A percentile compares a stretch with the other conserved stretches of the same genome.
Conservation (phyloP, 805 yeast genomes). For the Starmerella roubikii region DNA sequence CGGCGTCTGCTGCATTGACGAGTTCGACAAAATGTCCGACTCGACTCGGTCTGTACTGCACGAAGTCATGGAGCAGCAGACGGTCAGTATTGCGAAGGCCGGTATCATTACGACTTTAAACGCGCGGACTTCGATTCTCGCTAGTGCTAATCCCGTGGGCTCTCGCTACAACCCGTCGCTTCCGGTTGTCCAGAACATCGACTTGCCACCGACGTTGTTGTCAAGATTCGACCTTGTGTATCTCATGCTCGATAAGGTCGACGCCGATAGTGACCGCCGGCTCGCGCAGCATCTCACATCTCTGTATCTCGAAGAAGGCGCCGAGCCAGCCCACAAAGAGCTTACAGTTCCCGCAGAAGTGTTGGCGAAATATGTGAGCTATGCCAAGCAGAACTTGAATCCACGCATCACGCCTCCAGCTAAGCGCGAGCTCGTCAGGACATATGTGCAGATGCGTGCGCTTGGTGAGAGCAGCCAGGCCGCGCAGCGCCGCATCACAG, state of each 20-base stretch:
- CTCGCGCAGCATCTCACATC: constrained; percentile 82
- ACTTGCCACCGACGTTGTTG: constrained; percentile 87
- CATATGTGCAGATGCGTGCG: constrained; percentile 87
- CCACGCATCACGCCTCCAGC: constrained; percentile 77
- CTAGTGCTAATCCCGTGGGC: constrained; percentile 94
- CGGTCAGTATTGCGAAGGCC: constrained; percentile 95
- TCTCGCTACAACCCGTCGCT: constrained; percentile 89
- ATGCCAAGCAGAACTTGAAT: constrained; percentile 72
- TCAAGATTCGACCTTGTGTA: constrained; percentile 94
- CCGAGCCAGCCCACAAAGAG: constrained; percentile 51
- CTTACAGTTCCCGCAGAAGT: constrained; percentile 78
- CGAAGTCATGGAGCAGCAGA: constrained; percentile 99
- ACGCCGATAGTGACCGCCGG: constrained; percentile 68
- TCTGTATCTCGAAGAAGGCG: constrained; percentile 80
- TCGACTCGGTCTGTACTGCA: constrained; percentile 87
- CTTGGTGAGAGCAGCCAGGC: constrained; percentile 83
- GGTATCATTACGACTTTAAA: constrained; percentile 94
- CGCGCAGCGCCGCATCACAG: constrained; percentile 84
- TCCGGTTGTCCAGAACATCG: constrained; percentile 91
- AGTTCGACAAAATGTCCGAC: constrained; percentile 95
- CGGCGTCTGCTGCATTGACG: constrained; percentile 97
- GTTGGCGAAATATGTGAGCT: constrained; percentile 76
- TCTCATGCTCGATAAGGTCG: constrained; percentile 81
- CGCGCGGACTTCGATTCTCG: constrained; percentile 90
- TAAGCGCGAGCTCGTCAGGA: constrained; percentile 67